Evolutionary conservation across 2,329 filamentous ascomycete species (phyloP), one percentile per base, ranked within the genome.

Genomic region (Sporothrix luriei): DNA sequence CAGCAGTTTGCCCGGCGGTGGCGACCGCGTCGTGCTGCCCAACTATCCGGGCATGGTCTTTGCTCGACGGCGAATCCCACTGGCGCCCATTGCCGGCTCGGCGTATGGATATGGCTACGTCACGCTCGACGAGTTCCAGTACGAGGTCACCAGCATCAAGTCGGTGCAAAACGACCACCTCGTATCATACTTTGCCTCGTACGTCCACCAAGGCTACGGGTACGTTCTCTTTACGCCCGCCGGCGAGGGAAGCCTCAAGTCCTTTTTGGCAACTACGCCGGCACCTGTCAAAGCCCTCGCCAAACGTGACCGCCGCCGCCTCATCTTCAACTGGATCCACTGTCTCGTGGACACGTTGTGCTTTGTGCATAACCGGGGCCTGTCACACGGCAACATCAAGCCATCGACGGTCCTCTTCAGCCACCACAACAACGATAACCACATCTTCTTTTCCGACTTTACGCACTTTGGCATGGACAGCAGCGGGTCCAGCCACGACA

Each of bases 261-360:
- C 87, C 0, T 90, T 92, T 77, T 83, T 93, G 71, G 83, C 87
- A 19, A 87, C 86, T 66, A 86, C 85, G 5, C 88, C 90, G 2
- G 80, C 84, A 26, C 84, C 85, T 26, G 84, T 90, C 76, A 89
- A 90, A 74, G 85, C 84, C 67, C 77, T 92, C 13, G 75, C 85
- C 3, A 90, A 91, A 75, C 81, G 82, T 66, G 83, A 86, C 52
- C 83, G 89, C 33, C 83, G 88, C 46, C 80, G 82, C 59, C 79
- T 90, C 19, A 77, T 92, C 5, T 82, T 92, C 76, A 89, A 91
- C 76, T 93, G 91, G 91, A 86, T 93, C 75, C 87, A 91, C 75
- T 93, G 91, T 76, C 82, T 93, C 4, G 83, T 85, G 52, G 89
- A 92, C 76, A 88, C 90, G 1, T 76, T 93, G 19, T 86, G 88